Percentiles rank a stretch among this genome's conserved stretches.
Conservation (phyloP, 768 basidiomycete genomes). For the Lactarius indigo region DNA sequence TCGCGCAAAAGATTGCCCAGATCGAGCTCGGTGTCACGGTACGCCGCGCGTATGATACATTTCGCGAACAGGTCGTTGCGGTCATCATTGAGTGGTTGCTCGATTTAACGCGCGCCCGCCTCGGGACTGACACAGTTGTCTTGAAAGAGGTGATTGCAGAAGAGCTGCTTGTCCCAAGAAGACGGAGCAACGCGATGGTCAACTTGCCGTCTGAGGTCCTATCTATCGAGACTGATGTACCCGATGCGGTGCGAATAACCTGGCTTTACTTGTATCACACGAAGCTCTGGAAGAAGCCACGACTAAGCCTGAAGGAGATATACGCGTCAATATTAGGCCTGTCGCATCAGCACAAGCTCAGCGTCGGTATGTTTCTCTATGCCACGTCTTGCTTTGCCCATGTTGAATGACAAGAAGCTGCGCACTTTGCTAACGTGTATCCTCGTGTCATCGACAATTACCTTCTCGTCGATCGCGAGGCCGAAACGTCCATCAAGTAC, state of each 20-base stretch:
- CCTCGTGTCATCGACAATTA: constrained; percentile 86
- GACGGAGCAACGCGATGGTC: constrained; percentile 46
- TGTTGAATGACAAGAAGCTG: constrained; percentile 45
- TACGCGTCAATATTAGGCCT: constrained; percentile 72
- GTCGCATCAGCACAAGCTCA: constrained; percentile 69
- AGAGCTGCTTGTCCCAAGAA: constrained; percentile 62
- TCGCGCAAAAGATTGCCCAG: constrained; percentile 73
- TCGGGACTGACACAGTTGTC: constrained; percentile 62
- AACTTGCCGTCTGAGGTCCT: constrained; percentile 36
- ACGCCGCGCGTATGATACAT: constrained; percentile 81
- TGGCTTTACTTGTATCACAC: constrained; percentile 80
- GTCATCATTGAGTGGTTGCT: constrained; percentile 86
- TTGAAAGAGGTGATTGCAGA: constrained; percentile 70
- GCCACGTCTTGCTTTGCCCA: constrained; percentile 6
- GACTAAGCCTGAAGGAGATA: constrained; percentile 76
- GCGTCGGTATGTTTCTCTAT: constrained; percentile 56
- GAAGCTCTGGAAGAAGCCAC: constrained; percentile 79
- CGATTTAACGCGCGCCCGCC: constrained; percentile 69
- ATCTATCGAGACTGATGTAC: constrained; percentile 37
- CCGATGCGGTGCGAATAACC: constrained; percentile 61
- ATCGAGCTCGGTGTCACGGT: constrained; percentile 93
- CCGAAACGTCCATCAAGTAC: constrained; percentile 92
- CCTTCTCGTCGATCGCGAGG: constrained; percentile 88
- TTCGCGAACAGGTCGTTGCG: constrained; percentile 78
- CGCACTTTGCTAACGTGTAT: constrained; percentile 83